phyloP scores from a whole-genome alignment of 352 stramenopile genomes.

The Phytophthora nicotianae region DNA sequence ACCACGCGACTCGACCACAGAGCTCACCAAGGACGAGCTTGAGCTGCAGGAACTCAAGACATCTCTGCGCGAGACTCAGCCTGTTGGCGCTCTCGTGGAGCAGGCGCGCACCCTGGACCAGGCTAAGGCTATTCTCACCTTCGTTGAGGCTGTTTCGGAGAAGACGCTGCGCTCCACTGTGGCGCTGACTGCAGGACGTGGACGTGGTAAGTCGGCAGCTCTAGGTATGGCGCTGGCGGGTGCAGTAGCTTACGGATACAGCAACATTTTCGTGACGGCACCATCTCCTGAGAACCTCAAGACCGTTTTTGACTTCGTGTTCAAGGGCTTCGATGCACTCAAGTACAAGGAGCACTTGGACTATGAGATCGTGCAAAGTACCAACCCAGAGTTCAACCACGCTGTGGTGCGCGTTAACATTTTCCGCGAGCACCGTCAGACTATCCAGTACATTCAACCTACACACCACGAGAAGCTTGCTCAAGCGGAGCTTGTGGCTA shows the following conservation, averaged over 20 bases:
- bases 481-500: conserved; percentile 97
- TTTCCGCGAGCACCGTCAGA: conserved; percentile 97
- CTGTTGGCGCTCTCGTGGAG: conserved; percentile 95
- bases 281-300: conserved; percentile 98
- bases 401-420: conserved; percentile 97
- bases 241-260: conserved; percentile 90
- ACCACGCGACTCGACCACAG: conserved; percentile 55
- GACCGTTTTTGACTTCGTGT: conserved; percentile 98
- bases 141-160: conserved; percentile 98
- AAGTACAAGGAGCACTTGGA: conserved; percentile 98
- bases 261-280: conserved; percentile 97
- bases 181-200: conserved; percentile 92
- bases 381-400: conserved; percentile 84
- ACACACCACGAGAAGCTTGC: conserved; percentile 96
- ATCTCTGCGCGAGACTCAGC: conserved; percentile 94
- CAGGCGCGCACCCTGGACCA: conserved; percentile 96
- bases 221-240: conserved; percentile 93
- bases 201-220: conserved; percentile 97
- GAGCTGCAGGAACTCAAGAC: conserved; percentile 95
- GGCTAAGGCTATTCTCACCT: conserved; percentile 96
- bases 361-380: conserved; percentile 94
- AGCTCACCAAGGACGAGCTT: conserved; percentile 75
- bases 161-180: conserved; percentile 95
- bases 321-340: conserved; percentile 93
- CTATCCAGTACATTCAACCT: conserved; percentile 97